Percentiles rank a stretch among this genome's conserved stretches.
These are phyloP conservation scores for Hypoxylon rickii DNA, from an alignment of 495 filamentous ascomycete species.

Conservation along the genomic window DNA sequence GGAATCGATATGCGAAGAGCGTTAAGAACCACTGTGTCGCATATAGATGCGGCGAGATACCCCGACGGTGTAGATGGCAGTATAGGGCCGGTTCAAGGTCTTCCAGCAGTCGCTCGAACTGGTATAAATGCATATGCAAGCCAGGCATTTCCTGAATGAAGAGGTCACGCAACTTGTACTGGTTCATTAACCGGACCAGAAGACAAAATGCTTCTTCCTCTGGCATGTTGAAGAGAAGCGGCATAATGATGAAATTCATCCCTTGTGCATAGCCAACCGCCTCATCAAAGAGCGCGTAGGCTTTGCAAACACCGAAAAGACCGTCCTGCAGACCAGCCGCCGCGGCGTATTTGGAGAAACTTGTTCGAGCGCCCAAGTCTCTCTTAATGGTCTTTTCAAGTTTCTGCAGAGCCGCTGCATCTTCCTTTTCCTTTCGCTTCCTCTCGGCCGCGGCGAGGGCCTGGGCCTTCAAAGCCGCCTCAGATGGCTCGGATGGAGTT, in stretches of 20 bases:
- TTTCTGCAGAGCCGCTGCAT: slow-evolving; percentile 69
- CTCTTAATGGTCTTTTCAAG: slow-evolving; percentile 89
- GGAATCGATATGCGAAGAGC: slow-evolving; percentile 98
- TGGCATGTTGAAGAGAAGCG: slow-evolving; percentile 97
- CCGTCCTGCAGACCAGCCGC: slow-evolving; percentile 91
- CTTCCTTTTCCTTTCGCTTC: slow-evolving; percentile 76
- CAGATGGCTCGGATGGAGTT: slow-evolving; percentile 67
- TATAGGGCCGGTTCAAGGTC: slow-evolving; percentile 93
- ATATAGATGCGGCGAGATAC: slow-evolving; percentile 89
- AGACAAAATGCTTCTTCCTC: slow-evolving; percentile 96
- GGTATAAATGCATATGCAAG: slow-evolving; percentile 88
- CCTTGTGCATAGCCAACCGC: slow-evolving; percentile 96
- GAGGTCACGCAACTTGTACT: slow-evolving; percentile 89
- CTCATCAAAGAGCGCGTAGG: slow-evolving; percentile 95
- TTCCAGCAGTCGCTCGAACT: slow-evolving; percentile 93
- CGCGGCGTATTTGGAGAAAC: slow-evolving; percentile 91
- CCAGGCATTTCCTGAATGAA: slow-evolving; percentile 97
- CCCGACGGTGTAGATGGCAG: slow-evolving; percentile 87
- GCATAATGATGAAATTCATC: slow-evolving; percentile 98
- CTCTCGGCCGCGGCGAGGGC: slow-evolving; percentile 66
- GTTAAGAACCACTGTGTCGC: slow-evolving; percentile 99
- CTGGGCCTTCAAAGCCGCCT: slow-evolving; percentile 68
- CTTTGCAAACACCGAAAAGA: slow-evolving; percentile 93
- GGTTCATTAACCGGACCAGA: slow-evolving; percentile 93
- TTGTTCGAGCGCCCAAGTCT: slow-evolving; percentile 90